Evolutionary conservation across 306 rosid species (phyloP), one percentile per base, ranked within the genome.

Genomic region (Arachis hypogaea): DNA sequence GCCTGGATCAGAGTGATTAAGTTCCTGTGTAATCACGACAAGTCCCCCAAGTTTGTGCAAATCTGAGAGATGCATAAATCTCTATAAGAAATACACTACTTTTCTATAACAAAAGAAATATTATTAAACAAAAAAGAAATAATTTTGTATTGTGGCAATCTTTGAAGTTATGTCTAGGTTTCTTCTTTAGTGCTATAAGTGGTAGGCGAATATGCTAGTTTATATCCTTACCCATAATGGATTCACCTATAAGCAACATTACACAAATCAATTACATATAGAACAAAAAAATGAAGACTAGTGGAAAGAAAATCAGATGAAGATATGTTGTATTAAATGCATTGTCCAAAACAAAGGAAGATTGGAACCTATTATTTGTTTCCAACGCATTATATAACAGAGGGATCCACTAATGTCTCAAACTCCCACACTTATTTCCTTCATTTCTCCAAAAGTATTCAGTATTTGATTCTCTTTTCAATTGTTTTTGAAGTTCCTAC

Each of bases 41-140:
- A 89, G 77, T 57, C 97, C 98, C 66, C 94, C 98, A 44, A 93
- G 85, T 82, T 89, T 93, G 78, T 77, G 54, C 74, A 91, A 86
- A 85, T 91, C 97, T 93, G 71, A 60, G 12, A 81, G 8, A 57
- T 46, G 71, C 56, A 59, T 61, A 65, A 52, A 73, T 62, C 67
- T 77, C 67, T 29, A 65, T 80, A 11, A 80, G 77, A 69, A 71
- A 57, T 42, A 73, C 68, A 64, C 72, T 22, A 45, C 22, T 11
- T 14, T 52, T 52, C 22, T n/a, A n/a, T 4, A 52, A 22, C 6
- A 14, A 14, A 52, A 14, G 22, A 52, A 52, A 52, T 46, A 46
- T 50, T 52, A 52, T 52, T 52, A 50, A 16, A 11, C 11, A 51
- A 51, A 16, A 47, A 8, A 14, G 55, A 14, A 14, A 50, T 50